Conservation (phyloP, 106 monocot species). For the Alisma plantagoaquatica region DNA sequence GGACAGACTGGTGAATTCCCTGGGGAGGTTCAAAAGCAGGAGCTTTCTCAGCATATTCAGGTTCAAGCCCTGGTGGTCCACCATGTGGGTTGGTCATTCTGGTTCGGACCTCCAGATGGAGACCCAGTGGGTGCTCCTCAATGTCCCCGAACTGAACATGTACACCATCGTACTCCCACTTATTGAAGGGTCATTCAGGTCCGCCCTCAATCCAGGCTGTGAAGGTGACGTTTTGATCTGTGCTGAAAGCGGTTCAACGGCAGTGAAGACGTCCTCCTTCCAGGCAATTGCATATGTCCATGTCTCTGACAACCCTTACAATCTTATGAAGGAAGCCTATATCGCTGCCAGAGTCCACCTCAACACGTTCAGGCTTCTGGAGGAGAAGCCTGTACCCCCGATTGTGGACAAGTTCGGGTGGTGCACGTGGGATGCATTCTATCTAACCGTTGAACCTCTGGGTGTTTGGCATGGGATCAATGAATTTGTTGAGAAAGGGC, state of each 20-base stretch:
- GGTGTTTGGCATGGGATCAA: slow-evolving; percentile 29
- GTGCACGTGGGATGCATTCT: slow-evolving; percentile 56
- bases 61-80: slow-evolving; percentile 58
- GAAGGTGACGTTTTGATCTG: slow-evolving; percentile 23
- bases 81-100: slow-evolving; percentile 32
- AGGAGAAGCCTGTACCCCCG: slow-evolving; percentile 36
- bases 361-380: slow-evolving; percentile 33
- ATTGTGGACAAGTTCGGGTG: slow-evolving; percentile 36
- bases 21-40: slow-evolving; percentile 15
- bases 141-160: slow-evolving; percentile 25
- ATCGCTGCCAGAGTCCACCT: slow-evolving; percentile 27
- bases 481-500: slow-evolving; percentile 30
- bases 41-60: slow-evolving; percentile 43
- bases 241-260: slow-evolving; percentile 30
- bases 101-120: slow-evolving; percentile 41
- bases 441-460: slow-evolving; percentile 27
- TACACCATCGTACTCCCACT: slow-evolving; percentile 31
- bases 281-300: slow-evolving; percentile 28
- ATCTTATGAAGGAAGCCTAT: slow-evolving; percentile 29
- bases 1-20: slow-evolving; percentile 10
- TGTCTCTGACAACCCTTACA: slow-evolving; percentile 22
- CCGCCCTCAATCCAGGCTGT: slow-evolving; percentile 22
- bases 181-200: slow-evolving; percentile 29
- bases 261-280: slow-evolving; percentile 21
- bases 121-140: slow-evolving; percentile 43